Base-by-base conservation (phyloP, 352 stramenopile genomes). In the Phytopythium montanum region DNA sequence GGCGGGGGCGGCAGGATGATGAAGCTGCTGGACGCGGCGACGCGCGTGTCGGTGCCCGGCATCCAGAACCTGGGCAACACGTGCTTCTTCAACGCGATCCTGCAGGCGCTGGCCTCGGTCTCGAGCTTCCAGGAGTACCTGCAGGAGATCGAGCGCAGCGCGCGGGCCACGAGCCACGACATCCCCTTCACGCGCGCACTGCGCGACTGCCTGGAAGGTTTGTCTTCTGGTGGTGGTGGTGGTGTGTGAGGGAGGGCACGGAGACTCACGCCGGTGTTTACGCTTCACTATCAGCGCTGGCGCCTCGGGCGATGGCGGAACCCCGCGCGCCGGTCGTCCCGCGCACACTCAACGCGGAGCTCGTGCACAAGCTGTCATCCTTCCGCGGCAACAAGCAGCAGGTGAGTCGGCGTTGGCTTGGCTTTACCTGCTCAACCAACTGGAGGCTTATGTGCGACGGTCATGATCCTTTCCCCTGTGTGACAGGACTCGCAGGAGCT, bases 41-140 rank as follows among this genome's bases (percentile, higher is more conserved):
- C 52, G 36, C 62, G 63, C 14, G 31, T 69, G 52, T 51, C 25
- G n/a, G 72, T 94, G 41, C 78, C 84, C 1, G 87, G 87, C n/a
- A 76, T 95, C 41, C 73, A 89, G 65, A 96, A 96, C 61, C 69
- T 96, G n/a, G 86, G 87, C 65, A 96, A 96, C 64, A 94, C 87
- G 50, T 96, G 87, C 71, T 96, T 93, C 64, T 93, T 96, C 72
- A 96, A 96, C 62, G 87, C 86, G 31, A 92, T 96, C 54, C 72
- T 95, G 54, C 87, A 96, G 65, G 81, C 84, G 53, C 69, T 96
- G 31, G 85, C 87, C 10, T 76, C 81, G 14, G 75, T 89, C n/a
- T 56, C 69, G 23, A 83, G 76, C 63, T 87, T 94, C 55, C 72
- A 82, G 46, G 68, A 82, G 52, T 94, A 88, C 61, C 69, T 95